A percentile compares a stretch with the other conserved stretches of the same genome.
These are phyloP conservation scores for Hermanozyma aechmeae DNA, from an alignment of 805 yeast genomes.

Conservation along the genomic window DNA sequence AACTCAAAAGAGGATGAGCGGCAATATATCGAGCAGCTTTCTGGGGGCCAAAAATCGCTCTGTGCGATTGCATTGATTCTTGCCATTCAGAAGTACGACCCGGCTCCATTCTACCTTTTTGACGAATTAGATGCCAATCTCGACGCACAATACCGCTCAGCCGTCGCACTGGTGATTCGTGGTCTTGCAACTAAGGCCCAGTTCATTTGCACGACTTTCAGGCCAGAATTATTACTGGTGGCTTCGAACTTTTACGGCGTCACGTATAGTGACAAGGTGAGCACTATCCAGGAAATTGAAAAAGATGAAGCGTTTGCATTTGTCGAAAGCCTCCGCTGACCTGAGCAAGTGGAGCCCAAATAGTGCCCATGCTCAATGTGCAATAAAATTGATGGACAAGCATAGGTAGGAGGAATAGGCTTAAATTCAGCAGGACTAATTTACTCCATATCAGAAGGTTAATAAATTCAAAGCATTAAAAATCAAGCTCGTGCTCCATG, in stretches of 20 bases:
- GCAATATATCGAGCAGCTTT: constrained; percentile 77
- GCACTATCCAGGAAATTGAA: constrained; percentile 63
- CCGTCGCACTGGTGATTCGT: constrained; percentile 72
- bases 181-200: constrained; percentile 64
- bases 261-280: constrained; percentile 70
- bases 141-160: constrained; percentile 82
- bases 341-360: too few relatives aligned
- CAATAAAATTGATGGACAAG: too few relatives aligned
- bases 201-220: constrained; percentile 91
- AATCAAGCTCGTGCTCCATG: too few relatives aligned
- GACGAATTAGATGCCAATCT: constrained; percentile 96
- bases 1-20: constrained; percentile 81
- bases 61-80: constrained; percentile 91
- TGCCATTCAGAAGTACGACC: constrained; percentile 91
- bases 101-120: constrained; percentile 92
- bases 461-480: too few relatives aligned
- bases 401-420: too few relatives aligned
- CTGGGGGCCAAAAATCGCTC: constrained; percentile 96
- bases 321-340: constrained; percentile 76
- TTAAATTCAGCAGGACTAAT: too few relatives aligned
- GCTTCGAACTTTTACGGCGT: constrained; percentile 89
- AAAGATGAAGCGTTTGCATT: constrained; percentile 73
- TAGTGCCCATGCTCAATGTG: too few relatives aligned
- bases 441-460: too few relatives aligned
- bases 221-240: constrained; percentile 83